Percentiles rank a stretch among this genome's conserved stretches.
These are phyloP conservation scores for Millerozyma miso DNA, from an alignment of 805 yeast species.

Conservation along the genomic window DNA sequence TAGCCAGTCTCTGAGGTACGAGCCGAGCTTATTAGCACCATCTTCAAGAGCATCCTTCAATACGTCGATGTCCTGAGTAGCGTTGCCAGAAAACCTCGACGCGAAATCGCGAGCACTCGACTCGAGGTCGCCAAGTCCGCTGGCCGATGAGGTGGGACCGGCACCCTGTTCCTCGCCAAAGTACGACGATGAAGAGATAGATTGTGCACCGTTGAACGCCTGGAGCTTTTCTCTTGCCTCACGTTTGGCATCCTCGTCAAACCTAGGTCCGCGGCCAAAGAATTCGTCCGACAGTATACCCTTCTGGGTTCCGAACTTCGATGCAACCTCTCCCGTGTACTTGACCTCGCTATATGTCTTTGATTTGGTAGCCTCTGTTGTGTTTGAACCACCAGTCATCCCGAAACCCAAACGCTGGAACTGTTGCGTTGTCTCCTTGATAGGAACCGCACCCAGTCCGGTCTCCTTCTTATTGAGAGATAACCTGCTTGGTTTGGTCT, in stretches of 20 bases:
- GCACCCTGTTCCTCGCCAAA: constrained; percentile 66
- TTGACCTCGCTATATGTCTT: constrained; percentile 50
- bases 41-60: constrained; percentile 88
- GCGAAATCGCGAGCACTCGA: constrained; percentile 59
- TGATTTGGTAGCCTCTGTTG: constrained; percentile 20
- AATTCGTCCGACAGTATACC: constrained; percentile 94
- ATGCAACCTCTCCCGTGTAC: constrained; percentile 71
- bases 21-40: constrained; percentile 88
- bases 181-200: constrained; percentile 88
- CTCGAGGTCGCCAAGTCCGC: constrained; percentile 47
- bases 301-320: constrained; percentile 82
- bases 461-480: constrained; percentile 5
- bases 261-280: constrained; percentile 80
- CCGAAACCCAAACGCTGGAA: constrained; percentile 89
- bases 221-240: constrained; percentile 83
- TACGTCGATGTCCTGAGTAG: constrained; percentile 86
- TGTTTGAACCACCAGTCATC: constrained; percentile 66
- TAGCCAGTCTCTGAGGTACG: constrained; percentile 80
- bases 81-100: constrained; percentile 63
- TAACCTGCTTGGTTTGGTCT: constrained; percentile 1
- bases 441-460: constrained; percentile 17
- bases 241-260: constrained; percentile 68
- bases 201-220: constrained; percentile 77
- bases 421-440: constrained; percentile 55
- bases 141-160: constrained; percentile 7